Conservation (phyloP, 2,329 filamentous ascomycete species). For the Nemania serpens region DNA sequence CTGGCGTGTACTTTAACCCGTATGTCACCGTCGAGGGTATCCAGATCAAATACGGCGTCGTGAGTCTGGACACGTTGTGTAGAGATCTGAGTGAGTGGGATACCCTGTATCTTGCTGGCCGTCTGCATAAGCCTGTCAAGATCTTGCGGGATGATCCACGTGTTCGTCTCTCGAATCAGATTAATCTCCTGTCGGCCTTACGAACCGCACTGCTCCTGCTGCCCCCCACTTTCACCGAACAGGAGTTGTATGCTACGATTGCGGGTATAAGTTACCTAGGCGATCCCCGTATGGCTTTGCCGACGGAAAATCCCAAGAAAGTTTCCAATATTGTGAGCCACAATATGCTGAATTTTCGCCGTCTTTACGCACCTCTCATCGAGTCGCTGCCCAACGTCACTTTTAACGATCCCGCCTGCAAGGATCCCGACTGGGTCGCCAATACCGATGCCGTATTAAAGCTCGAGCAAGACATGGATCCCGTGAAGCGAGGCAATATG, state of each 20-base stretch:
- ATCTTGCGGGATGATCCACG: constrained; percentile 92
- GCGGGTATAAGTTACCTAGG: constrained; percentile 92
- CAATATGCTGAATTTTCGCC: constrained; percentile 89
- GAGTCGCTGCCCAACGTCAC: constrained; percentile 86
- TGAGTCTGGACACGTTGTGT: constrained; percentile 88
- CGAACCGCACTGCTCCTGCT: constrained; percentile 88
- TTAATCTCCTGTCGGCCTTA: constrained; percentile 90
- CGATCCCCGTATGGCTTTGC: constrained; percentile 91
- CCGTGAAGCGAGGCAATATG: constrained; percentile 90
- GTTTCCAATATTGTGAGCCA: constrained; percentile 92
- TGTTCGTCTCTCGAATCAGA: constrained; percentile 91
- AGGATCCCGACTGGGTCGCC: constrained; percentile 64
- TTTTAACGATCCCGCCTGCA: constrained; percentile 70
- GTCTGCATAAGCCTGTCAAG: constrained; percentile 93
- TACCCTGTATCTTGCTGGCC: constrained; percentile 92
- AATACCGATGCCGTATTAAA: constrained; percentile 67
- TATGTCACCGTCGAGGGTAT: constrained; percentile 94
- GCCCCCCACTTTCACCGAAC: constrained; percentile 82
- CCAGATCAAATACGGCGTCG: constrained; percentile 96
- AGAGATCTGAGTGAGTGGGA: constrained; percentile 89
- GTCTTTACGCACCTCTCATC: constrained; percentile 87
- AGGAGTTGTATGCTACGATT: constrained; percentile 87
- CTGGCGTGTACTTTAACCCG: constrained; percentile 97
- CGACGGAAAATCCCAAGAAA: constrained; percentile 89
- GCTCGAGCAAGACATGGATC: constrained; percentile 90